Percentiles rank a stretch among this genome's conserved stretches.
Evolutionary conservation across 2,329 filamentous ascomycete species (phyloP).

Genomic region (Fusarium sp.): DNA sequence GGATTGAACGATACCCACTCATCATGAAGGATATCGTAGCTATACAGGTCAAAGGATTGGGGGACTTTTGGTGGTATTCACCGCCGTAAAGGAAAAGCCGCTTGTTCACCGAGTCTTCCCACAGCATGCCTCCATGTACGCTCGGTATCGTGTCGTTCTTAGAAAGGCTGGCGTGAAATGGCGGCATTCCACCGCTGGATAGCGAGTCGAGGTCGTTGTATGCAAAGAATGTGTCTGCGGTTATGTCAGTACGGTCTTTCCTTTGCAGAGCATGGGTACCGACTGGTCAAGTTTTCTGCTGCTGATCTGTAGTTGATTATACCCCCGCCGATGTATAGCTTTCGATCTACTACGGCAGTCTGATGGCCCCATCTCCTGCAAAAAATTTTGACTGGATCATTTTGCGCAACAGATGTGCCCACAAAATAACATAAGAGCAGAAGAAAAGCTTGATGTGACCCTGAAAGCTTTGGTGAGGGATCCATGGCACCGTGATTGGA

Average conservation of each 20-base stretch:
- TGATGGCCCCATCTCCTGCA: constrained; percentile 17
- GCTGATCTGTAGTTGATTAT: constrained; percentile 13
- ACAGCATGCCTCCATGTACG: constrained; percentile 11
- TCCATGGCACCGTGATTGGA: background rate
- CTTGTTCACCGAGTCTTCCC: constrained; percentile 21
- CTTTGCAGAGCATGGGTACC: background rate
- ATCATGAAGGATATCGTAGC: constrained; percentile 18
- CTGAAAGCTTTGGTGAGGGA: background rate
- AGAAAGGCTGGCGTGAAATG: background rate
- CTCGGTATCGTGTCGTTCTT: constrained; percentile 20
- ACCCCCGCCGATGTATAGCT: constrained; percentile 10
- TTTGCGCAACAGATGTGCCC: background rate
- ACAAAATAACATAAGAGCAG: background rate
- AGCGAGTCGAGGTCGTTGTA: constrained; percentile 10
- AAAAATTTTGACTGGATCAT: constrained; percentile 9
- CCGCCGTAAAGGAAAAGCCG: constrained; percentile 19
- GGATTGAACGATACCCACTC: background rate
- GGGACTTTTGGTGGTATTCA: background rate
- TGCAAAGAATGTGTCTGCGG: constrained; percentile 1
- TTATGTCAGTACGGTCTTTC: background rate
- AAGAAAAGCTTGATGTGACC: background rate
- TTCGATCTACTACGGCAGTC: constrained; percentile 10
- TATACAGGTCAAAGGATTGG: background rate
- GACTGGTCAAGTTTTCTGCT: constrained; percentile 1
- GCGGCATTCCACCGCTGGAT: constrained; percentile 3